A percentile compares a stretch with the other conserved stretches of the same genome.
Conservation (phyloP, 1,284 basidiomycete genomes). For the Anthracocystis walkeri region DNA sequence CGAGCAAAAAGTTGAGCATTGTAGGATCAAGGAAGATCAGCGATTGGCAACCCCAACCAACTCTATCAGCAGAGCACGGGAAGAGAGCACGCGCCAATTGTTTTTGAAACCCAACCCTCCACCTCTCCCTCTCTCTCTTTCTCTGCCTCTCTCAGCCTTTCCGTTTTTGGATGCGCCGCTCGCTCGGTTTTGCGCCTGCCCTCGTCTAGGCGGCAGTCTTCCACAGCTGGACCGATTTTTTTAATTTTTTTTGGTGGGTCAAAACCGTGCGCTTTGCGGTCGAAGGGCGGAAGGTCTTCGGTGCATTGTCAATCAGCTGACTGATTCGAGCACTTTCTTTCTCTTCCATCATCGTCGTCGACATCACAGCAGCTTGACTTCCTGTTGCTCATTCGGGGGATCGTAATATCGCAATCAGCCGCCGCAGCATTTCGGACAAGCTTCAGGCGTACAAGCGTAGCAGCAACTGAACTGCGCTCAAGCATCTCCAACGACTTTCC, state of each 20-base stretch:
- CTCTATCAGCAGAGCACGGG: not conserved
- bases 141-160: not conserved
- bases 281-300: slow-evolving; percentile 21
- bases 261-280: not conserved
- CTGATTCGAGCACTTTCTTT: slow-evolving; percentile 7
- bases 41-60: no score
- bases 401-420: no score
- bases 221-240: slow-evolving; percentile 7
- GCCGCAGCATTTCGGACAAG: no score
- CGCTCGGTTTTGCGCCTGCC: not conserved
- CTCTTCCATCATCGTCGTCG: slow-evolving; percentile 19
- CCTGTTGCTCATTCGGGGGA: not conserved
- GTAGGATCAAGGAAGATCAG: no score
- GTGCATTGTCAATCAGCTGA: slow-evolving; percentile 22
- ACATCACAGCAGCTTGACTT: not conserved
- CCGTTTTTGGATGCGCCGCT: slow-evolving; percentile 9
- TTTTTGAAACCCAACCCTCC: slow-evolving; percentile 8
- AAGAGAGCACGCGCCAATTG: not conserved
- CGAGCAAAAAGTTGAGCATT: no score
- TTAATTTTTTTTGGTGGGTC: slow-evolving; percentile 9
- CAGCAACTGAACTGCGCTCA: not conserved
- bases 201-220: slow-evolving; percentile 9
- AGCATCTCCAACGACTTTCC: not conserved
- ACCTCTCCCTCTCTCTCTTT: slow-evolving; percentile 4
- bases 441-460: no score